Percentiles rank a stretch among this genome's conserved stretches.
These are phyloP conservation scores for Cladophialophora bantiana DNA, from an alignment of 2,329 filamentous ascomycete species.

Conservation along the genomic window DNA sequence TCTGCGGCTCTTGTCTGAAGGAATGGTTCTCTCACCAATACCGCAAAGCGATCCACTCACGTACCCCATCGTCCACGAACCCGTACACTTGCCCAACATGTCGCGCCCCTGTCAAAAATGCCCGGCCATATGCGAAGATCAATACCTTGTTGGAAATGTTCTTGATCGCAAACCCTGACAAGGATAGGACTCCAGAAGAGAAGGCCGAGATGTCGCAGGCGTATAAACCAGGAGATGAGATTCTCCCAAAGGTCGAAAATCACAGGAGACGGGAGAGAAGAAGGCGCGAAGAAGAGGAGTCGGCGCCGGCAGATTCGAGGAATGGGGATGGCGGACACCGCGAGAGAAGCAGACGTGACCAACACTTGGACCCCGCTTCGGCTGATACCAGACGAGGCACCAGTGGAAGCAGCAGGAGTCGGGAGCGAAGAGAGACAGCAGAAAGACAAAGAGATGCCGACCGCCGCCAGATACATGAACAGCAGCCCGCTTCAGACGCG, in stretches of 20 bases:
- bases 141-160: slow-evolving; percentile 91
- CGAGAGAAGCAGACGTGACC: slow-evolving; percentile 64
- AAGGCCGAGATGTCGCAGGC: slow-evolving; percentile 75
- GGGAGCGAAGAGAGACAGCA: slow-evolving; percentile 50
- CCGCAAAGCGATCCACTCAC: slow-evolving; percentile 57
- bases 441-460: slow-evolving; percentile 41
- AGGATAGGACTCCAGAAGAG: slow-evolving; percentile 73
- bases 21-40: slow-evolving; percentile 93
- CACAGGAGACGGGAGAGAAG: slow-evolving; percentile 56
- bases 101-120: slow-evolving; percentile 83
- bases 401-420: slow-evolving; percentile 46
- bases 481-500: slow-evolving; percentile 18
- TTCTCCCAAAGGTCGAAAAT: slow-evolving; percentile 69
- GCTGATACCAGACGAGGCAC: slow-evolving; percentile 30
- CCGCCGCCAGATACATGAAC: slow-evolving; percentile 29
- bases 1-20: slow-evolving; percentile 92
- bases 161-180: slow-evolving; percentile 77
- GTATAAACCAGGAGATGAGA: slow-evolving; percentile 82
- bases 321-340: slow-evolving; percentile 69
- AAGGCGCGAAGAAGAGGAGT: slow-evolving; percentile 56
- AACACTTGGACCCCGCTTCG: slow-evolving; percentile 37
- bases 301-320: slow-evolving; percentile 66
- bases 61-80: slow-evolving; percentile 48
- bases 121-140: slow-evolving; percentile 87
- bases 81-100: slow-evolving; percentile 92